A percentile compares a stretch with the other conserved stretches of the same genome.
phyloP scores from a whole-genome alignment of 768 basidiomycete genomes.

The Panaeolus papilionaceus region DNA sequence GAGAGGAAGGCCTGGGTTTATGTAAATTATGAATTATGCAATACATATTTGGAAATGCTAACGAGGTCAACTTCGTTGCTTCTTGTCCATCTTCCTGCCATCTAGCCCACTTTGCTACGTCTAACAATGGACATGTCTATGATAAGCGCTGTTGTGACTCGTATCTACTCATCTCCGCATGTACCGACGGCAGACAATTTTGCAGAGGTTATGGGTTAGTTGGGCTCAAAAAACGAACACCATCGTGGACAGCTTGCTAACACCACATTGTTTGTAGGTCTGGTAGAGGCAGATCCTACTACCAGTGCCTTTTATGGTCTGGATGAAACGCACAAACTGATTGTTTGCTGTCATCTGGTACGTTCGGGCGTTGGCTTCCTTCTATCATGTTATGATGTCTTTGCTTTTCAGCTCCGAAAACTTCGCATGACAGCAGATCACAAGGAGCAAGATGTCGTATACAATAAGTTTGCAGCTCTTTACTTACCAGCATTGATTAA shows the following conservation, averaged over 20 bases:
- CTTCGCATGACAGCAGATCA: slow-evolving; percentile 21
- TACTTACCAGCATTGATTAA: slow-evolving; percentile 32
- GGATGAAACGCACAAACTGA: slow-evolving; percentile 25
- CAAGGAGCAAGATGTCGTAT: slow-evolving; percentile 32
- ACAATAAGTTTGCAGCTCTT: slow-evolving; percentile 32
- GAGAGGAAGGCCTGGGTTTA: too few relatives aligned
- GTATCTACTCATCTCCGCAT: slow-evolving; percentile 22
- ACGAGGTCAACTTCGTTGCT: background rate
- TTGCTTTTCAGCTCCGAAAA: slow-evolving; percentile 24
- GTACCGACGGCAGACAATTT: slow-evolving; percentile 25
- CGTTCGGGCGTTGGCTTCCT: slow-evolving; percentile 9
- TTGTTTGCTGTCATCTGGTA: slow-evolving; percentile 25
- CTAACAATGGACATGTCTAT: slow-evolving; percentile 10
- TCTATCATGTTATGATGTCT: background rate
- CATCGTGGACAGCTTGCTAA: background rate
- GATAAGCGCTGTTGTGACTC: slow-evolving; percentile 3
- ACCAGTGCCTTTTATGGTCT: slow-evolving; percentile 18
- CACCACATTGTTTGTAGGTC: background rate
- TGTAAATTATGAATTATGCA: background rate
- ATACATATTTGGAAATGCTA: slow-evolving; percentile 4
- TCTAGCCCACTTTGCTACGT: background rate
- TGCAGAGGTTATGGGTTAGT: slow-evolving; percentile 25
- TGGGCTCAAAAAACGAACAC: background rate
- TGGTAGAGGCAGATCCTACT: background rate
- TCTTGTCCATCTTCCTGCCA: background rate